Percentiles rank a stretch among this genome's conserved stretches.
Evolutionary conservation across 345 rosid genomes (phyloP).

Genomic region (Acer negundo): DNA sequence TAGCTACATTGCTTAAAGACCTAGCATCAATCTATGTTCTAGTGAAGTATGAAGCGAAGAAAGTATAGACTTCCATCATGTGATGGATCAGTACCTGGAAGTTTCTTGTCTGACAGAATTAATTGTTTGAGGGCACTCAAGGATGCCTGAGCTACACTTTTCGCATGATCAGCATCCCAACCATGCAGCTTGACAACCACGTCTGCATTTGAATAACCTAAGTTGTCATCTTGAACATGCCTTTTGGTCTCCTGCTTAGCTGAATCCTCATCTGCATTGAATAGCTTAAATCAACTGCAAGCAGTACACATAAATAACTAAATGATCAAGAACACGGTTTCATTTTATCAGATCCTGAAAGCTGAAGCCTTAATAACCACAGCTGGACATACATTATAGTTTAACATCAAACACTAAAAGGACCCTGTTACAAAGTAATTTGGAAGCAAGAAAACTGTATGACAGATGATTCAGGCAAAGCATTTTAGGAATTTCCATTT

Average conservation of each 20-base stretch:
- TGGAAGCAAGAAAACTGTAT: neutral
- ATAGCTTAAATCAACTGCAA: neutral
- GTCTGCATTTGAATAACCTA: constrained; percentile 81
- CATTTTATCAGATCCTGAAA: neutral
- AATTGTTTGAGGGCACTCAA: constrained; percentile 81
- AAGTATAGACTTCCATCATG: neutral
- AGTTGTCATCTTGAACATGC: constrained; percentile 46
- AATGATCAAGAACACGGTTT: neutral
- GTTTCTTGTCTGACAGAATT: constrained; percentile 71
- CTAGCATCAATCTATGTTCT: neutral
- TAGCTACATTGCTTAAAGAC: neutral
- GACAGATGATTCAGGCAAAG: neutral
- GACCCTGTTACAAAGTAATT: neutral
- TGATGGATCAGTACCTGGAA: constrained; percentile 56
- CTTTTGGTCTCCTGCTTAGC: constrained; percentile 78
- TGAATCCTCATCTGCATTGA: constrained; percentile 61
- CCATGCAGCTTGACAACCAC: constrained; percentile 90
- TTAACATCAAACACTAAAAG: neutral
- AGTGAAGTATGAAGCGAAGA: neutral
- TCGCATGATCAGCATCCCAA: constrained; percentile 74
- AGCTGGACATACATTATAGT: neutral
- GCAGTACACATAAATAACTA: neutral
- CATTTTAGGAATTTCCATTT: neutral
- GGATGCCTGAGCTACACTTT: constrained; percentile 82
- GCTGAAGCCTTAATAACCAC: neutral